A percentile compares a stretch with the other conserved stretches of the same genome.
Evolutionary conservation across 2,329 filamentous ascomycete genomes (phyloP).

Genomic region (Colletotrichum higginsianum): DNA sequence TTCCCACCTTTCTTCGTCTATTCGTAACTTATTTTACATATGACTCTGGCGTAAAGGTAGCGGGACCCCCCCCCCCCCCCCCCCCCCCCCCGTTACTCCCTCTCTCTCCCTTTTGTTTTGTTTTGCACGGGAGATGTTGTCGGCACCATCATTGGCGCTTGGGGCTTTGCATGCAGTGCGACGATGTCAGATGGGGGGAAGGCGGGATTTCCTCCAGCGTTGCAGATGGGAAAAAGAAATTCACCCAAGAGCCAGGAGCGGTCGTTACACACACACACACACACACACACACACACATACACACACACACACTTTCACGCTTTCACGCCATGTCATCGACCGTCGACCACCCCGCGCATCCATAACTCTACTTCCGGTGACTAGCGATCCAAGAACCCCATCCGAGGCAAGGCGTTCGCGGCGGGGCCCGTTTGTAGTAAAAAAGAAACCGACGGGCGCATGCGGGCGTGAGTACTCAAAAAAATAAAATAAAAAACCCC

Average conservation of each 20-base stretch:
- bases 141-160: not conserved
- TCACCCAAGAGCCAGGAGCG: not conserved
- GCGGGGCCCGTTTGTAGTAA: not conserved
- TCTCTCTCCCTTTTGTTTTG: no score
- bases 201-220: not conserved
- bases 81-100: not conserved
- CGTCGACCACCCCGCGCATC: no score
- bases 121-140: not conserved
- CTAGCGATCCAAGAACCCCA: no score
- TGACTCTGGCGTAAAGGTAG: not conserved
- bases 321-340: no score
- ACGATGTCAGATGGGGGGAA: not conserved
- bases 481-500: no score
- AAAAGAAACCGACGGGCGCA: not conserved
- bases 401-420: no score
- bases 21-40: not conserved
- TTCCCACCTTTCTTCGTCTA: not conserved
- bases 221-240: not conserved
- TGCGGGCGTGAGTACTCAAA: not conserved
- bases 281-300: no score
- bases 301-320: no score
- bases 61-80: not conserved
- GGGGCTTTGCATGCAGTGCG: not conserved
- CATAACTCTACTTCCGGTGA: no score
- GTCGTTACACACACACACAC: not conserved